Evolutionary conservation across 371 early-diverging fungal genomes (phyloP).

Genomic region (Rhizopus delemar): DNA sequence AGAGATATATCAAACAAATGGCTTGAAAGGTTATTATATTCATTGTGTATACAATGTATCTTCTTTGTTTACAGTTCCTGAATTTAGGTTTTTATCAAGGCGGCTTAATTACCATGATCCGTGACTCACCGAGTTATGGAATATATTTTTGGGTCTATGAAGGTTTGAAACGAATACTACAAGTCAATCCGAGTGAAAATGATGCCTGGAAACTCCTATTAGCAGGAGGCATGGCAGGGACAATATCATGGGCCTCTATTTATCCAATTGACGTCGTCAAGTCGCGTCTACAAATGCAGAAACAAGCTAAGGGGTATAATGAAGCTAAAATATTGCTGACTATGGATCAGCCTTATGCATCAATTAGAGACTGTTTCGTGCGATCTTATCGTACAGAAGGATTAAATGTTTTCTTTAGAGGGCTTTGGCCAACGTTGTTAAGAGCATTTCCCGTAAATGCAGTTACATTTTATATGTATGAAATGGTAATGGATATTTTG

Average conservation of each 20-base stretch:
- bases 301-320: slow-evolving; percentile 1
- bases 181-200: slow-evolving; percentile 40
- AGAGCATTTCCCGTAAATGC: slow-evolving; percentile 74
- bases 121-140: slow-evolving; percentile 74
- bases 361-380: slow-evolving; percentile 36
- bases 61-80: no score
- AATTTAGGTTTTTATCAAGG: slow-evolving; percentile 66
- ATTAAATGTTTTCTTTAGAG: slow-evolving; percentile 60
- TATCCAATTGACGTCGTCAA: slow-evolving; percentile 75
- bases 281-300: slow-evolving; percentile 59
- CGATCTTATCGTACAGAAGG: slow-evolving; percentile 61
- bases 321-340: slow-evolving; percentile 49
- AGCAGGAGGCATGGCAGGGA: slow-evolving; percentile 71
- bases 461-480: slow-evolving; percentile 71
- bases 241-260: slow-evolving; percentile 65
- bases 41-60: no score
- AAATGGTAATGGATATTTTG: slow-evolving; percentile 43
- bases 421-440: slow-evolving; percentile 63
- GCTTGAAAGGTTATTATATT: slow-evolving; percentile 41
- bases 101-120: slow-evolving; percentile 62
- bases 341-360: slow-evolving; percentile 43
- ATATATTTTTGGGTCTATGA: slow-evolving; percentile 76
- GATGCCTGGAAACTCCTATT: slow-evolving; percentile 63
- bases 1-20: slow-evolving; percentile 51
- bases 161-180: slow-evolving; percentile 58